A percentile compares a stretch with the other conserved stretches of the same genome.
Conservation (phyloP, 257 asterid species). For the Capsicum chinense region DNA sequence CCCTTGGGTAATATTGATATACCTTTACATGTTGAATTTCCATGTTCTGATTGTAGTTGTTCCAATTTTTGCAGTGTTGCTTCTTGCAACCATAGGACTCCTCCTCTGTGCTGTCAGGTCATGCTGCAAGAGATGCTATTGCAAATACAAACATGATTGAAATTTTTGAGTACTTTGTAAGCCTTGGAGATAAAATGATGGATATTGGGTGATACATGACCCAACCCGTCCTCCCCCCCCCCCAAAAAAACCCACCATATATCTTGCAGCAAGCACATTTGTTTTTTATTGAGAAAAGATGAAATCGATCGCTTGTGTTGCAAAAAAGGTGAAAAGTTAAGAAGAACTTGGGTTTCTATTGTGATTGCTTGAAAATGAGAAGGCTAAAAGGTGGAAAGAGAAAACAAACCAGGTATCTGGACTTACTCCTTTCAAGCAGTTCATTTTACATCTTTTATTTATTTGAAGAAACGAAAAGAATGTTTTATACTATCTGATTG, state of each 20-base stretch:
- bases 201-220: not conserved
- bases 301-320: not conserved
- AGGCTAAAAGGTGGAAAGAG: constrained; percentile 3
- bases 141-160: constrained; percentile 39
- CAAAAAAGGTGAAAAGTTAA: not conserved
- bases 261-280: not conserved
- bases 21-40: constrained; percentile 10
- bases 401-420: not conserved
- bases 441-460: too few relatives aligned
- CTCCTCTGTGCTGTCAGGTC: constrained; percentile 25
- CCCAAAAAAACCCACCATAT: not conserved
- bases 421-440: too few relatives aligned
- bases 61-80: constrained; percentile 36
- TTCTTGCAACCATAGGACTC: constrained; percentile 31
- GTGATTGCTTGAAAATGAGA: not conserved
- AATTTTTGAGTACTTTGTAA: not conserved
- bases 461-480: too few relatives aligned
- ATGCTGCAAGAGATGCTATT: constrained; percentile 8
- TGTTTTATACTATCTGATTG: too few relatives aligned
- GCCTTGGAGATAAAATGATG: not conserved
- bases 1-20: not conserved
- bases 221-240: not conserved
- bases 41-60: not conserved
- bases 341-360: not conserved
- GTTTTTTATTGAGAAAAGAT: not conserved